Evolutionary conservation across 2,329 filamentous ascomycete genomes (phyloP).

Genomic region (Alternaria panax): DNA sequence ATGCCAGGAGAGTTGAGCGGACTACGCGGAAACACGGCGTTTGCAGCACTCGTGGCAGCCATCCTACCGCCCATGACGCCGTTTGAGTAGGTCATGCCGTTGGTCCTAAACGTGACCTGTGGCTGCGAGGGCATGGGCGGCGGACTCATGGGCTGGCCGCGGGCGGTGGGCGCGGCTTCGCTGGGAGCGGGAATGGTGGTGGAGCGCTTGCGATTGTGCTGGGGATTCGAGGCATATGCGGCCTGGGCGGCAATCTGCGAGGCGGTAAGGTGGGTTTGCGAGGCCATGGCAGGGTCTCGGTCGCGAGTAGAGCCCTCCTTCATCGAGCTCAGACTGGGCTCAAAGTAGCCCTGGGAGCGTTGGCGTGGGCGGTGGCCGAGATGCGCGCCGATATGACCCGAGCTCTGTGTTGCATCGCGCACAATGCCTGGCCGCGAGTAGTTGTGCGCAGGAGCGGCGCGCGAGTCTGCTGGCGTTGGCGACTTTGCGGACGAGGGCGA

Average conservation of each 20-base stretch:
- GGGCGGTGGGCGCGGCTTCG: constrained; percentile 32
- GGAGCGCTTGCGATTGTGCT: constrained; percentile 69
- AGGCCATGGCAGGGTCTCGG: constrained; percentile 53
- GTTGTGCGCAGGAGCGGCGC: constrained; percentile 44
- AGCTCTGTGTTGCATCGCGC: constrained; percentile 46
- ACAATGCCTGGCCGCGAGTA: constrained; percentile 48
- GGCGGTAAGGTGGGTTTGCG: constrained; percentile 58
- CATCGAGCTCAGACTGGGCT: constrained; percentile 73
- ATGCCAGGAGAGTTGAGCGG: constrained; percentile 55
- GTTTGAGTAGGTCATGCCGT: constrained; percentile 63
- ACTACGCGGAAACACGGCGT: constrained; percentile 74
- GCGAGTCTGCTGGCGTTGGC: constrained; percentile 15
- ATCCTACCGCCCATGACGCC: constrained; percentile 67
- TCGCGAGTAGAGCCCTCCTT: constrained; percentile 57
- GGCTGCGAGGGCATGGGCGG: constrained; percentile 59
- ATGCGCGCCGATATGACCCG: constrained; percentile 41
- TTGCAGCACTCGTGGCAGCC: constrained; percentile 75
- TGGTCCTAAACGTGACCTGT: constrained; percentile 51
- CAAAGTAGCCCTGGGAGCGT: constrained; percentile 78
- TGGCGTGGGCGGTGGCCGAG: constrained; percentile 69
- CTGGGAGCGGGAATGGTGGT: constrained; percentile 72
- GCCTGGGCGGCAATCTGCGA: constrained; percentile 83
- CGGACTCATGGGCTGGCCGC: constrained; percentile 59
- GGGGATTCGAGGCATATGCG: constrained; percentile 71
- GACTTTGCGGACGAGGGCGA: constrained; percentile 30